Evolutionary conservation across 495 filamentous ascomycete species (phyloP).

Genomic region (Penicillium arizonense): DNA sequence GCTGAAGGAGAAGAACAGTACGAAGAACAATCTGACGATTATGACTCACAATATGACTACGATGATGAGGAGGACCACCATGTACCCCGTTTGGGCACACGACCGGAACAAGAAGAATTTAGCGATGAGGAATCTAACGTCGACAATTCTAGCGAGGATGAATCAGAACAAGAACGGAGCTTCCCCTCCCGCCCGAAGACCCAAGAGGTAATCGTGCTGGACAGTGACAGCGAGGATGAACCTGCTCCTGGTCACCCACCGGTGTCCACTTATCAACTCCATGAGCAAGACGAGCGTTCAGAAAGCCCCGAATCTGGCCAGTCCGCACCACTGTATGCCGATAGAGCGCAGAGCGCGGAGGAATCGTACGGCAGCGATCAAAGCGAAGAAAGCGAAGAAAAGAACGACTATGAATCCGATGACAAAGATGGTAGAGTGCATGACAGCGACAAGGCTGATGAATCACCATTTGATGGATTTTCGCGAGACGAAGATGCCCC

Average conservation of each 20-base stretch:
- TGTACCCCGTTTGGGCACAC: not conserved
- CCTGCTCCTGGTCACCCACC: conserved; percentile 10
- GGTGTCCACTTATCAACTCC: not conserved
- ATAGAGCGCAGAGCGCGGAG: conserved; percentile 3
- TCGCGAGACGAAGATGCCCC: conserved; percentile 4
- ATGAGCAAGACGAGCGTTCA: not conserved
- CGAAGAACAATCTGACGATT: conserved; percentile 2
- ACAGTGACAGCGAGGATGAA: conserved; percentile 47
- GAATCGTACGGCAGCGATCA: conserved; percentile 7
- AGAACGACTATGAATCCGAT: conserved; percentile 1
- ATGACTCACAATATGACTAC: conserved; percentile 3
- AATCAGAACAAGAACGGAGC: not conserved
- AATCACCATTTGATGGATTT: conserved; percentile 14
- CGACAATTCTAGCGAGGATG: conserved; percentile 7
- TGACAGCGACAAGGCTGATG: conserved; percentile 19
- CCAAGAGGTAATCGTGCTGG: conserved; percentile 39
- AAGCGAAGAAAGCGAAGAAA: conserved; percentile 3
- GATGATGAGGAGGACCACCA: not conserved
- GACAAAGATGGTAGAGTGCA: conserved; percentile 10
- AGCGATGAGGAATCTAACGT: conserved; percentile 6
- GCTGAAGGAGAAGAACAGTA: not conserved
- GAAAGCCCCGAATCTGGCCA: not conserved
- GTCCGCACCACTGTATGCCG: not conserved
- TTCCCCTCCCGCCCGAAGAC: conserved; percentile 6
- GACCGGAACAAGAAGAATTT: conserved; percentile 14